A percentile compares a stretch with the other conserved stretches of the same genome.
Evolutionary conservation across 805 yeast genomes (phyloP).

Genomic region (Starmerella apis): DNA sequence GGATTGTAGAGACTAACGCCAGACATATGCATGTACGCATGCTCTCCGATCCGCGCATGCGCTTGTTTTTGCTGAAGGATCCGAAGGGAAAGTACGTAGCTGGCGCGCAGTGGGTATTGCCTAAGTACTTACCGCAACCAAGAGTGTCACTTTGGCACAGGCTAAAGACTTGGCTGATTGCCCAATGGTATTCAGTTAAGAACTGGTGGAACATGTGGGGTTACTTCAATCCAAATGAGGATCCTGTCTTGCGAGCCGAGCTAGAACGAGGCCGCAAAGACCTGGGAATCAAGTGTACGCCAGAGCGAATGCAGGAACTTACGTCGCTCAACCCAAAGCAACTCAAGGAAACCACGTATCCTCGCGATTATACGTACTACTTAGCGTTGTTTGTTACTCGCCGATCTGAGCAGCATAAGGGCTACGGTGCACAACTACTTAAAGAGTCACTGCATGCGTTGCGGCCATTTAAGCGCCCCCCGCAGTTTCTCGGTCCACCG

Average conservation of each 20-base stretch:
- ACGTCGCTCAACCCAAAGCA: slow-evolving; percentile 1
- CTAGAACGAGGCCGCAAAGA: slow-evolving; percentile 5
- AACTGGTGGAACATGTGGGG: background rate
- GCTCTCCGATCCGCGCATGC: background rate
- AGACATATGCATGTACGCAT: background rate
- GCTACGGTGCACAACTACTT: slow-evolving; percentile 11
- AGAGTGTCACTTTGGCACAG: background rate
- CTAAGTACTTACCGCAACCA: slow-evolving; percentile 11
- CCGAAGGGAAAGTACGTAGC: slow-evolving; percentile 8
- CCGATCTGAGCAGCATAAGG: slow-evolving; percentile 13
- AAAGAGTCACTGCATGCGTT: slow-evolving; percentile 4
- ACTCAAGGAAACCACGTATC: slow-evolving; percentile 13
- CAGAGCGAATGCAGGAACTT: slow-evolving; percentile 9
- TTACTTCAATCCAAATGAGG: background rate
- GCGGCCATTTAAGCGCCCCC: slow-evolving; percentile 7
- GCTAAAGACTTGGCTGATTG: slow-evolving; percentile 1
- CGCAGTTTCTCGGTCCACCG: slow-evolving; percentile 15
- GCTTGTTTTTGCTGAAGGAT: slow-evolving; percentile 6
- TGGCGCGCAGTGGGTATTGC: slow-evolving; percentile 9
- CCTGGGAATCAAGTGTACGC: slow-evolving; percentile 6
- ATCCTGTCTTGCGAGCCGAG: slow-evolving; percentile 4
- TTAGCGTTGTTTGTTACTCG: slow-evolving; percentile 12
- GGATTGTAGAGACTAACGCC: slow-evolving; percentile 2
- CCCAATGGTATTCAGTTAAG: background rate
- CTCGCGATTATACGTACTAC: slow-evolving; percentile 11